phyloP scores from a whole-genome alignment of 2,329 filamentous ascomycete species.

The Zymoseptoria pseudotritici region DNA sequence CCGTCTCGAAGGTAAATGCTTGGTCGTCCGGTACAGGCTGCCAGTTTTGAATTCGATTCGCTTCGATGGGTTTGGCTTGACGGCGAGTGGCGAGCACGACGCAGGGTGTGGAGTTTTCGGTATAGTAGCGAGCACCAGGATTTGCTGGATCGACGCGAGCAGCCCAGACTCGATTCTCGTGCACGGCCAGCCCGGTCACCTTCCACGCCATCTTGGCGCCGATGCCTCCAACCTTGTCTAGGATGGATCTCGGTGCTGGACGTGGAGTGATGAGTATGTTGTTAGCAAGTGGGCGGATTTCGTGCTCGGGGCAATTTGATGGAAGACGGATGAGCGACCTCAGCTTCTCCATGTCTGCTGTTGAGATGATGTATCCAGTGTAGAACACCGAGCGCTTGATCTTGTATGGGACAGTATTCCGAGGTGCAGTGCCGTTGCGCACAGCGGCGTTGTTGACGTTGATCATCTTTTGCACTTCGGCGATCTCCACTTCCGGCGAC shows the following conservation, averaged over 20 bases:
- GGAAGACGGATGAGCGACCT: conserved; percentile 62
- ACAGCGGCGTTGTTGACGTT: conserved; percentile 71
- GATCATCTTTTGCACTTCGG: conserved; percentile 81
- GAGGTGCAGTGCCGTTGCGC: conserved; percentile 38
- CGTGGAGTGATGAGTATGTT: conserved; percentile 84
- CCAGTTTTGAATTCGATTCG: conserved; percentile 76
- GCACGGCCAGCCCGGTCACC: conserved; percentile 66
- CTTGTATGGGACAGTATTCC: conserved; percentile 46
- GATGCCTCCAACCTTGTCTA: conserved; percentile 80
- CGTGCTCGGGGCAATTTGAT: conserved; percentile 54
- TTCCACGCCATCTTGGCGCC: conserved; percentile 78
- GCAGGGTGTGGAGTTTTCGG: conserved; percentile 68
- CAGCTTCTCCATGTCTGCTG: conserved; percentile 64
- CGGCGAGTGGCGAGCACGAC: conserved; percentile 77
- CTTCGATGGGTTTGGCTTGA: conserved; percentile 69
- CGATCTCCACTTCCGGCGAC: conserved; percentile 70
- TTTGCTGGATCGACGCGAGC: conserved; percentile 68
- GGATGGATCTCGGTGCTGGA: conserved; percentile 61
- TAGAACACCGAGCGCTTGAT: conserved; percentile 87
- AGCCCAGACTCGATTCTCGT: conserved; percentile 81
- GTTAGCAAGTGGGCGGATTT: conserved; percentile 77
- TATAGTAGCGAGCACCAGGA: conserved; percentile 60
- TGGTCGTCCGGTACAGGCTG: conserved; percentile 64
- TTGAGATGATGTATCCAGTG: conserved; percentile 79
- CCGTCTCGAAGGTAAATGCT: conserved; percentile 70